A percentile compares a stretch with the other conserved stretches of the same genome.
Conservation (phyloP, 805 yeast genomes). For the Diddensiella santjacobensis region DNA sequence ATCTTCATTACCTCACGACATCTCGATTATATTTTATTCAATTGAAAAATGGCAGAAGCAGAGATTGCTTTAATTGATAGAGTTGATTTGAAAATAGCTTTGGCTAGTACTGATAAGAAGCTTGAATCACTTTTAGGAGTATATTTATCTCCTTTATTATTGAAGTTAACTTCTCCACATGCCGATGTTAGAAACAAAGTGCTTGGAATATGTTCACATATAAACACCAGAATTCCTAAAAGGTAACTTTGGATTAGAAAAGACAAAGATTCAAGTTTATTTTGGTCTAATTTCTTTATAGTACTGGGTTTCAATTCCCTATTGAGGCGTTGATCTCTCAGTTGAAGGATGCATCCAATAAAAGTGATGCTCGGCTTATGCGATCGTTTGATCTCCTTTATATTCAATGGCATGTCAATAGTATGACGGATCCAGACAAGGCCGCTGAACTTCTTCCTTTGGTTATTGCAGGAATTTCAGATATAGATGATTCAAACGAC, state of each 20-base stretch:
- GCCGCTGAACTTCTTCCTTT: conserved; percentile 42
- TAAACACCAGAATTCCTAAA: conserved; percentile 61
- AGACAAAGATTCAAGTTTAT: too few species aligned
- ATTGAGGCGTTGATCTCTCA: conserved; percentile 58
- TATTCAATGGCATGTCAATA: conserved; percentile 61
- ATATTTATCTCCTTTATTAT: conserved; percentile 71
- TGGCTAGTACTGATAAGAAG: conserved; percentile 65
- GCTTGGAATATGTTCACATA: conserved; percentile 59
- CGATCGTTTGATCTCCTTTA: conserved; percentile 44
- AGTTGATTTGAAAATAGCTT: conserved; percentile 77
- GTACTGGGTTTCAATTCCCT: conserved; percentile 53
- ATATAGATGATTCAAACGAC: neutral
- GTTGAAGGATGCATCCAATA: conserved; percentile 51
- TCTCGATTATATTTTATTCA: neutral
- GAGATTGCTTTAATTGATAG: conserved; percentile 40
- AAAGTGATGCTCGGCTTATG: conserved; percentile 16
- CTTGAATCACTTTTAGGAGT: conserved; percentile 55
- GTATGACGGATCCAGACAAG: conserved; percentile 40
- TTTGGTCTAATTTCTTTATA: neutral
- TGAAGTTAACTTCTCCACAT: conserved; percentile 73
- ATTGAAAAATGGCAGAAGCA: conserved; percentile 19
- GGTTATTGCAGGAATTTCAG: conserved; percentile 43
- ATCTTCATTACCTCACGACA: too few species aligned
- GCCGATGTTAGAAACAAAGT: conserved; percentile 63
- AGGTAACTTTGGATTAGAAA: conserved; percentile 24